A percentile compares a stretch with the other conserved stretches of the same genome.
Evolutionary conservation across 1,139 yeast species (phyloP).

Genomic region (Lodderomyces orthopsilosis): DNA sequence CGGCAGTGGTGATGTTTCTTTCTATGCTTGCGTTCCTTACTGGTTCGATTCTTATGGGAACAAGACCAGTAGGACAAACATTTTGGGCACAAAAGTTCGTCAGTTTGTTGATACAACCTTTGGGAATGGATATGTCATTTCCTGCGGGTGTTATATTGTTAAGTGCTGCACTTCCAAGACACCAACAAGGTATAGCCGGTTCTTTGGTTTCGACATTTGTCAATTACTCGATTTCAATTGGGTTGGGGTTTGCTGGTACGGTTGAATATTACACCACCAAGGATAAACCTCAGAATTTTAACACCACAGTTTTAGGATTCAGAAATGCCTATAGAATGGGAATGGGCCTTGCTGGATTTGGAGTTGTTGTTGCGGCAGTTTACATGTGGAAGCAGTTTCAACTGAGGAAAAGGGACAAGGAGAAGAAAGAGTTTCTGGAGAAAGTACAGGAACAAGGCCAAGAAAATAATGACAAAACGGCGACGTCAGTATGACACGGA

Average conservation of each 20-base stretch:
- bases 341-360: slow-evolving; percentile 50
- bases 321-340: slow-evolving; percentile 48
- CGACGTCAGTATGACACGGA: neutral
- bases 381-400: slow-evolving; percentile 16
- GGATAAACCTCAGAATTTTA: slow-evolving; percentile 20
- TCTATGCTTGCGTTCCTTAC: slow-evolving; percentile 45
- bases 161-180: slow-evolving; percentile 47
- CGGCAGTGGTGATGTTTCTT: slow-evolving; percentile 40
- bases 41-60: slow-evolving; percentile 42
- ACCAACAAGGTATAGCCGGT: slow-evolving; percentile 65
- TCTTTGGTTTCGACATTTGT: slow-evolving; percentile 60
- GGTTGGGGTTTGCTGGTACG: slow-evolving; percentile 64
- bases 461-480: too few species aligned
- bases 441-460: neutral
- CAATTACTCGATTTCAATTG: slow-evolving; percentile 61
- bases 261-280: slow-evolving; percentile 47
- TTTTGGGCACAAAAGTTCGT: slow-evolving; percentile 58
- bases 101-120: slow-evolving; percentile 43
- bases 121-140: slow-evolving; percentile 66
- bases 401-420: slow-evolving; percentile 4
- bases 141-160: slow-evolving; percentile 59
- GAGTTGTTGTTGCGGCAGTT: slow-evolving; percentile 28
- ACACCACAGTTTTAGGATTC: slow-evolving; percentile 32
- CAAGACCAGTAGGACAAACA: slow-evolving; percentile 43
- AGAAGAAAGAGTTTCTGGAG: neutral